Evolutionary conservation across 2,329 filamentous ascomycete genomes (phyloP).

Genomic region (Xylariaceae sp.): DNA sequence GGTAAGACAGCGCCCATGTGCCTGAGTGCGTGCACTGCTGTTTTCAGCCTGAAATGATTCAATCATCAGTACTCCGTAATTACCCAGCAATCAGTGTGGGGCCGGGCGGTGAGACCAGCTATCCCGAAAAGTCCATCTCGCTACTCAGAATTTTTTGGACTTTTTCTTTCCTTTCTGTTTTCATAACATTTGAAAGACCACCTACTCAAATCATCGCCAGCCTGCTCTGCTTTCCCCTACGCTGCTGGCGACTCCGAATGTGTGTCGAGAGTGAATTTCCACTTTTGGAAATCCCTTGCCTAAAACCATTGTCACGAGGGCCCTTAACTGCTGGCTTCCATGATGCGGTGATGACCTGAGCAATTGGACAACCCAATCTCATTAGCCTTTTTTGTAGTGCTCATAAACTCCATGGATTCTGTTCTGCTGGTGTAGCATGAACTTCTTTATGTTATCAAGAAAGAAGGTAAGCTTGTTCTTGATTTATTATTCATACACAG

Average conservation of each 20-base stretch:
- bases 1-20: no score
- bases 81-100: no score
- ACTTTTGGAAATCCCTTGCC: conserved; percentile 52
- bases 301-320: conserved; percentile 69
- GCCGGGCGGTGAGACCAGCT: conserved; percentile 16
- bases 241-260: conserved; percentile 49
- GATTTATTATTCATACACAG: conserved; percentile 1
- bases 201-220: conserved; percentile 43
- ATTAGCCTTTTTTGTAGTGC: neutral
- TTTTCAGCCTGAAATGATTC: neutral
- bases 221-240: conserved; percentile 29
- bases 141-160: conserved; percentile 19
- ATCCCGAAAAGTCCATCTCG: no score
- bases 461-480: conserved; percentile 11
- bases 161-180: conserved; percentile 28
- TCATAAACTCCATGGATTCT: neutral
- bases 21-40: no score
- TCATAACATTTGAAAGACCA: conserved; percentile 40
- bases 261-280: conserved; percentile 54
- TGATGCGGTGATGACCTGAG: conserved; percentile 67
- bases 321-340: conserved; percentile 57
- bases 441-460: neutral
- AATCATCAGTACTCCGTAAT: no score
- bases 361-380: conserved; percentile 43
- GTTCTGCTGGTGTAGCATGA: neutral